Evolutionary conservation across 441 rosid genomes (phyloP).

Genomic region (Biscutella laevigata): DNA sequence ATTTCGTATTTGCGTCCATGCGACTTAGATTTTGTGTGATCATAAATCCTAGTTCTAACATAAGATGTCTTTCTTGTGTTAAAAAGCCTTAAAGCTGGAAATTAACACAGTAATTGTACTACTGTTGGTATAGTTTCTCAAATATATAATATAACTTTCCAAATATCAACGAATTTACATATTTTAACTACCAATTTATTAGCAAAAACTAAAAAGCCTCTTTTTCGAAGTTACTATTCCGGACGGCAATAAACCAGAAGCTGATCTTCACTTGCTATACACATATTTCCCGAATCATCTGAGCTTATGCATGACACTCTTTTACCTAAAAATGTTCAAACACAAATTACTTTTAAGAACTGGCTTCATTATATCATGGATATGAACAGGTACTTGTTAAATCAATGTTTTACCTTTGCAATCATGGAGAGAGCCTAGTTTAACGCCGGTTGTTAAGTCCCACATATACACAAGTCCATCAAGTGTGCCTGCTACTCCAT

Average conservation of each 20-base stretch:
- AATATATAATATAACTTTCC: too few relatives aligned
- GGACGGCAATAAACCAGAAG: constrained; percentile 43
- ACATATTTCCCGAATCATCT: constrained; percentile 48
- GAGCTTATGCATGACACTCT: constrained; percentile 58
- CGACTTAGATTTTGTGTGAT: too few relatives aligned
- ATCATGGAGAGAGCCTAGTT: constrained; percentile 51
- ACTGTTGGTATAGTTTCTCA: too few relatives aligned
- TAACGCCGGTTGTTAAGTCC: constrained; percentile 61
- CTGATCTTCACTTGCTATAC: constrained; percentile 47
- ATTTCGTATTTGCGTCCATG: too few relatives aligned
- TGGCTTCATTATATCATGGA: not conserved
- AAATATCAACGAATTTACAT: too few relatives aligned
- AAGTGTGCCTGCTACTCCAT: constrained; percentile 67
- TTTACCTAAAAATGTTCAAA: constrained; percentile 35
- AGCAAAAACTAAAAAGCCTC: too few relatives aligned
- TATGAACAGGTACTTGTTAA: not conserved
- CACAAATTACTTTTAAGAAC: not conserved
- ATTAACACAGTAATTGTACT: too few relatives aligned
- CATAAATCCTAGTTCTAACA: too few relatives aligned
- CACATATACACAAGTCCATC: constrained; percentile 65
- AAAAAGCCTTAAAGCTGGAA: too few relatives aligned
- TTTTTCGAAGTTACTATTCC: constrained; percentile 1
- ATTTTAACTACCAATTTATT: too few relatives aligned
- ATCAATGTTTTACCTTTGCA: constrained; percentile 54
- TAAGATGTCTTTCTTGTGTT: too few relatives aligned